Evolutionary conservation across 2,329 filamentous ascomycete species (phyloP), one percentile per base, ranked within the genome.

Genomic region (Fragosphaeria purpurea): DNA sequence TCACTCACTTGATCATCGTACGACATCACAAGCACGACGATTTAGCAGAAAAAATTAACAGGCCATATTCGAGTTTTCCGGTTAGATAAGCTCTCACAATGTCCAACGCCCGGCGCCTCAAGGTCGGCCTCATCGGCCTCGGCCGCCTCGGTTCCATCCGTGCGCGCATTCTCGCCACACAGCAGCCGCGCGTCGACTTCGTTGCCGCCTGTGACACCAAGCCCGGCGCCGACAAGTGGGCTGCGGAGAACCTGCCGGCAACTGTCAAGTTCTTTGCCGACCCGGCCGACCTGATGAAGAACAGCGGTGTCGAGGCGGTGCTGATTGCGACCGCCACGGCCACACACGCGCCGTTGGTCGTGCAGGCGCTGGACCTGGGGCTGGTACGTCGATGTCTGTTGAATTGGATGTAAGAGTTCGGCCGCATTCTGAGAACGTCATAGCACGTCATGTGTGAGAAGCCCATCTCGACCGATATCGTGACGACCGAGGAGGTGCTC

Each of bases 121-220:
- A 47, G 48, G 12, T 50, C 6, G 51, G 44, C 30, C 48, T 53
- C 35, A 59, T 63, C 48, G 61, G 61, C 47, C 57, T 63, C 40
- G 61, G 61, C 49, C 61, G 60, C 32, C 55, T 63, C 5, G 61
- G 61, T 30, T 54, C 52, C 45, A 57, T 66, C 42, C 64, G 62
- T 30, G 63, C 63, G 10, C 57, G 57, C 41, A 66, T 66, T 47
- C 59, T 66, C 41, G 60, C 60, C 38, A 63, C 62, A 47, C 59
- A 63, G 41, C 63, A 65, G 54, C 64, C 63, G 48, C 62, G 63
- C 12, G 62, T 65, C 47, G 61, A 67, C 51, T 41, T 51, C 10
- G 32, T 48, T 3, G 50, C 50, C 10, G 50, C 37, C 5, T 51
- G 50, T 40, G 50, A 51, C 45, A 44, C 40, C 35, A 51, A 51